phyloP scores from a whole-genome alignment of 768 basidiomycete genomes.

The Mycena latifolia region DNA sequence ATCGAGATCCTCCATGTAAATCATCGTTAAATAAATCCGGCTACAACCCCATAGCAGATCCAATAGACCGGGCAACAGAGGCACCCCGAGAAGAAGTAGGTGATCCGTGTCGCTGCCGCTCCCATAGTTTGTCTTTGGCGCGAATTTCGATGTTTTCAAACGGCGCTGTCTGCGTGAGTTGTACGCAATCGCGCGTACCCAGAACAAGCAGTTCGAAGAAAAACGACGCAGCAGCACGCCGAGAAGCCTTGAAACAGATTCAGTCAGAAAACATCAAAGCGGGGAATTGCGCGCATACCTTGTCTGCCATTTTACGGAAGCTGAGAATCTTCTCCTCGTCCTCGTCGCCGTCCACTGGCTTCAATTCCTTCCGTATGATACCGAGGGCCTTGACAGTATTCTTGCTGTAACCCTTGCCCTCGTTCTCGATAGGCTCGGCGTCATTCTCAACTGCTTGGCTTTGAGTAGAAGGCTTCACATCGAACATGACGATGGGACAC shows the following conservation, averaged over 20 bases:
- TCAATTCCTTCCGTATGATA: constrained; percentile 80
- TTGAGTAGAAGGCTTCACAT: constrained; percentile 68
- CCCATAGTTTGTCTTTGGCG: constrained; percentile 90
- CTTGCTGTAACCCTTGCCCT: constrained; percentile 85
- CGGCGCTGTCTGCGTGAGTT: constrained; percentile 77
- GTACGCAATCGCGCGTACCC: constrained; percentile 91
- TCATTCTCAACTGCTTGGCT: constrained; percentile 59
- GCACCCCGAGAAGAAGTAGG: constrained; percentile 46
- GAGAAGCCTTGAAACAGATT: constrained; percentile 71
- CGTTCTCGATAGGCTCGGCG: constrained; percentile 56
- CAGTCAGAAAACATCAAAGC: background rate
- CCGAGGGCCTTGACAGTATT: constrained; percentile 89
- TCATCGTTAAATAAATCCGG: constrained; percentile 18
- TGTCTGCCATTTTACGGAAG: constrained; percentile 84
- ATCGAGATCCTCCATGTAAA: constrained; percentile 24
- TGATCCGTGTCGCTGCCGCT: constrained; percentile 61
- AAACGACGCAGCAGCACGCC: constrained; percentile 93
- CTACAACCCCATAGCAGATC: constrained; percentile 56
- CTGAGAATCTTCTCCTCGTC: constrained; percentile 73
- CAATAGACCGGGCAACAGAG: constrained; percentile 61
- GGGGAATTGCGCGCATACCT: constrained; percentile 57
- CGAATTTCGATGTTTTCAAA: constrained; percentile 90
- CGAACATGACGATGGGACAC: constrained; percentile 88
- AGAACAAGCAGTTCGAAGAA: constrained; percentile 98
- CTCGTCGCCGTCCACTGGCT: constrained; percentile 60